Percentiles rank a stretch among this genome's conserved stretches.
Evolutionary conservation across 129 eudicot genomes (phyloP).

Genomic region (Flaveria brownii): DNA sequence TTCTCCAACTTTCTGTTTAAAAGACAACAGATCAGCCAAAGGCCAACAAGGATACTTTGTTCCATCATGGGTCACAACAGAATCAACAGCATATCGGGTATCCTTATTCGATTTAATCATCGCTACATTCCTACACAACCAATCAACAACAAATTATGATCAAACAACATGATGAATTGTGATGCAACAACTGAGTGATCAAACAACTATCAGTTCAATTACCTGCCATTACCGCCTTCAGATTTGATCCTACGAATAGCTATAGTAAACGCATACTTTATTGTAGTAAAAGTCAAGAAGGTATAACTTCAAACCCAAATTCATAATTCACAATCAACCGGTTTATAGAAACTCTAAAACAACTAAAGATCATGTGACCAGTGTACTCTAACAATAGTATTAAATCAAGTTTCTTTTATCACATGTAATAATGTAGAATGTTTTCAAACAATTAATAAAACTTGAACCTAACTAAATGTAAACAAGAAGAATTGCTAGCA

Average conservation of each 20-base stretch:
- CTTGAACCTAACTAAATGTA: no score
- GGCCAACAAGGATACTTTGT: conserved; percentile 82
- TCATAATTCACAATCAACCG: no score
- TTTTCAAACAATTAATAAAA: no score
- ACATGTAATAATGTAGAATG: no score
- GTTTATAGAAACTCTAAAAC: no score
- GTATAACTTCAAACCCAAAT: no score
- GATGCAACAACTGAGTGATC: not conserved
- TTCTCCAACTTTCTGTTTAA: conserved; percentile 56
- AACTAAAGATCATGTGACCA: no score
- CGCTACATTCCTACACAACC: conserved; percentile 56
- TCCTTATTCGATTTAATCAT: conserved; percentile 94
- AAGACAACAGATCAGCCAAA: conserved; percentile 66
- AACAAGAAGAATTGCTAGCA: no score
- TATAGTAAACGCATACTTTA: no score
- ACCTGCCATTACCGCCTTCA: conserved; percentile 75
- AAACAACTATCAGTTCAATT: not conserved
- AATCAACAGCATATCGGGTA: conserved; percentile 69
- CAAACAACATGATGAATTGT: not conserved
- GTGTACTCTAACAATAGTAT: no score
- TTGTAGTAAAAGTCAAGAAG: no score
- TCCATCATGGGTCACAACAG: conserved; percentile 94
- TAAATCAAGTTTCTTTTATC: no score
- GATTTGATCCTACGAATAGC: conserved; percentile 80
- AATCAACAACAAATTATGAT: not conserved